Percentiles rank a stretch among this genome's conserved stretches.
Conservation (phyloP, 1,284 basidiomycete species). For the Inonotus hispidus region DNA sequence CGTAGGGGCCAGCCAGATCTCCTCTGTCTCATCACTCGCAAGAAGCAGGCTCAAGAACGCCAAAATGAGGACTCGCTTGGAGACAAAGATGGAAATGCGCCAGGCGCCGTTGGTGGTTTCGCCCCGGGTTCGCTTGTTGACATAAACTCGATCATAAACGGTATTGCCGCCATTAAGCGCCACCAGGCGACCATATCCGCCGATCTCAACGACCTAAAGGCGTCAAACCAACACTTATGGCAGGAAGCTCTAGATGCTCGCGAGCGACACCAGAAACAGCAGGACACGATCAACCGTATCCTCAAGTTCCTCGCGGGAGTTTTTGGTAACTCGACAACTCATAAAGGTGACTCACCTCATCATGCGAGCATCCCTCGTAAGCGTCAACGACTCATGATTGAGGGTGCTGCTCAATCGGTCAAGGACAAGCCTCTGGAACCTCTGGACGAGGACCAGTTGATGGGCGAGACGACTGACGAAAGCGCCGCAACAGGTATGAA, state of each 20-base stretch:
- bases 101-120: conserved; percentile 22
- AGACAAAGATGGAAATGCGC: conserved; percentile 15
- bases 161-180: conserved; percentile 84
- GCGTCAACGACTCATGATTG: conserved; percentile 61
- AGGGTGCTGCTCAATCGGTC: conserved; percentile 36
- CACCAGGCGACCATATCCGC: conserved; percentile 88
- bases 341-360: conserved; percentile 28
- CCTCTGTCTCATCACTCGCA: conserved; percentile 83
- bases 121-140: conserved; percentile 57
- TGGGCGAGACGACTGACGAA: conserved; percentile 19
- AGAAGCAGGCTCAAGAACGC: conserved; percentile 45
- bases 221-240: conserved; percentile 88
- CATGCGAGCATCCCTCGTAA: conserved; percentile 47
- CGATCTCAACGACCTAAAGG: conserved; percentile 85
- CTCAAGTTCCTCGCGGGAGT: conserved; percentile 55
- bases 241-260: conserved; percentile 81
- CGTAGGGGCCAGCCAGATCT: conserved; percentile 86
- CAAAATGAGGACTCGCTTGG: conserved; percentile 28
- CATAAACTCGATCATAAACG: conserved; percentile 71
- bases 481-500: conserved; percentile 17
- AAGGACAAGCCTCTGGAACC: conserved; percentile 35
- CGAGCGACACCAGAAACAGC: conserved; percentile 50
- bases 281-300: conserved; percentile 62
- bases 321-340: conserved; percentile 36
- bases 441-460: conserved; percentile 34